These are phyloP conservation scores for Colletotrichum gloeosporioides DNA, from an alignment of 2,329 filamentous ascomycete species.

Conservation along the genomic window DNA sequence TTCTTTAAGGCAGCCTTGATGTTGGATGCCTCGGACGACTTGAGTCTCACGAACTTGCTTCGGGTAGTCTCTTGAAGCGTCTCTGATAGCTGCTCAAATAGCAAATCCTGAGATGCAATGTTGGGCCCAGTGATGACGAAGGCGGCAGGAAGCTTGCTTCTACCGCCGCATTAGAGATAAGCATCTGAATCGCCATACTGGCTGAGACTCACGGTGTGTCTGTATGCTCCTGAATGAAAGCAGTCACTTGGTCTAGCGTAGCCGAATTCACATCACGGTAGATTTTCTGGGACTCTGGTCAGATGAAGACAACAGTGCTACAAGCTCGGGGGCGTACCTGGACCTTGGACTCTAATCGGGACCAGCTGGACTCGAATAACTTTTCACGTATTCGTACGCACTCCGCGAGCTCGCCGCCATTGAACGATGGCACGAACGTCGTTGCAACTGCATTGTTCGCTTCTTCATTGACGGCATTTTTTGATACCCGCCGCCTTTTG, in stretches of 20 bases:
- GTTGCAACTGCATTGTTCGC: slow-evolving; percentile 21
- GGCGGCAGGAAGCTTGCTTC: slow-evolving; percentile 66
- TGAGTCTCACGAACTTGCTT: slow-evolving; percentile 69
- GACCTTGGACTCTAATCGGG: slow-evolving; percentile 66
- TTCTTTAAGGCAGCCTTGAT: slow-evolving; percentile 76
- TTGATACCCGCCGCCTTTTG: slow-evolving; percentile 63
- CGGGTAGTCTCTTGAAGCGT: slow-evolving; percentile 50
- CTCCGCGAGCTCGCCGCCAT: slow-evolving; percentile 56
- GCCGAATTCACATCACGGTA: slow-evolving; percentile 65
- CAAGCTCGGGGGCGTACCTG: slow-evolving; percentile 48
- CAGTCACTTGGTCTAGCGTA: slow-evolving; percentile 63
- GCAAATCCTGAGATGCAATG: slow-evolving; percentile 74
- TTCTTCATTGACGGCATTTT: slow-evolving; percentile 30
- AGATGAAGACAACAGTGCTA: background rate
- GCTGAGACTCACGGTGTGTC: slow-evolving; percentile 25
- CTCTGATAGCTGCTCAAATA: slow-evolving; percentile 74
- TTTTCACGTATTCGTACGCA: slow-evolving; percentile 59
- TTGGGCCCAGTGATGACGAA: slow-evolving; percentile 82
- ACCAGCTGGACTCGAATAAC: slow-evolving; percentile 70
- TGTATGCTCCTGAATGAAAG: slow-evolving; percentile 53
- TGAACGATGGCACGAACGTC: slow-evolving; percentile 58
- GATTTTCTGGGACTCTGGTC: slow-evolving; percentile 47
- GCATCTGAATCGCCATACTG: background rate
- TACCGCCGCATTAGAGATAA: slow-evolving; percentile 25
- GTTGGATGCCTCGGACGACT: slow-evolving; percentile 75